Percentiles rank a stretch among this genome's conserved stretches.
Evolutionary conservation across 192 early-diverging fungal species (phyloP).

Genomic region (Linnemannia zychae): DNA sequence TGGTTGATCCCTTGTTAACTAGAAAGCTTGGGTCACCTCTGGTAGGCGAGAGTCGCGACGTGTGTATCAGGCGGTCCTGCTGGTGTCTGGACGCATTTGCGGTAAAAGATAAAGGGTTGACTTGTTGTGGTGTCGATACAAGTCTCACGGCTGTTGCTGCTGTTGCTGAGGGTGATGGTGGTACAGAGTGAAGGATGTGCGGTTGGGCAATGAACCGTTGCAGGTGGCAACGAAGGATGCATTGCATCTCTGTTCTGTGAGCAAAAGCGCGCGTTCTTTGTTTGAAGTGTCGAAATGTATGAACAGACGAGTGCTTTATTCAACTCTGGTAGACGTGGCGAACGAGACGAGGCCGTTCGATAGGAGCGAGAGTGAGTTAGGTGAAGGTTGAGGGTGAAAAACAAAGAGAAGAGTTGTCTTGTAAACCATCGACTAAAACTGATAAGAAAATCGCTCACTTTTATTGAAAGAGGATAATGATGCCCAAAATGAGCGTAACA

Average conservation of each 20-base stretch:
- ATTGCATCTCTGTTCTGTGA: conserved; percentile 28
- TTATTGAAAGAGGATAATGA: neutral
- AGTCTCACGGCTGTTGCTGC: neutral
- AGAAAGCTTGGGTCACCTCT: neutral
- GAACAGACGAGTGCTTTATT: neutral
- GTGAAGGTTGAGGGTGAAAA: neutral
- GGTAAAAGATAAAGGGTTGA: neutral
- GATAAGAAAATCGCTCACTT: neutral
- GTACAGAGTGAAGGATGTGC: neutral
- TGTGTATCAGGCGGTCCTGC: neutral
- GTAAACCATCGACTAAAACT: neutral
- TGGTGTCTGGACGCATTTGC: neutral
- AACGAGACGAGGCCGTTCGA: no score
- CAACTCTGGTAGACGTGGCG: neutral
- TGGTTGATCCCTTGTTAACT: neutral
- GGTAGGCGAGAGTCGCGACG: neutral
- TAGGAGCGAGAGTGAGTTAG: neutral
- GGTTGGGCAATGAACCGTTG: conserved; percentile 15
- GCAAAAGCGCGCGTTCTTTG: neutral
- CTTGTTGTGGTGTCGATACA: neutral
- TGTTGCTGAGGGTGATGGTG: neutral
- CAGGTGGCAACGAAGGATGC: conserved; percentile 41
- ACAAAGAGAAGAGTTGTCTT: neutral
- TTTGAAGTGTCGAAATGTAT: neutral
- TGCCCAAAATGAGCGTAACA: neutral